Percentiles rank a stretch among this genome's conserved stretches.
phyloP scores from a whole-genome alignment of 768 basidiomycete species.

The Boletus speciosus region DNA sequence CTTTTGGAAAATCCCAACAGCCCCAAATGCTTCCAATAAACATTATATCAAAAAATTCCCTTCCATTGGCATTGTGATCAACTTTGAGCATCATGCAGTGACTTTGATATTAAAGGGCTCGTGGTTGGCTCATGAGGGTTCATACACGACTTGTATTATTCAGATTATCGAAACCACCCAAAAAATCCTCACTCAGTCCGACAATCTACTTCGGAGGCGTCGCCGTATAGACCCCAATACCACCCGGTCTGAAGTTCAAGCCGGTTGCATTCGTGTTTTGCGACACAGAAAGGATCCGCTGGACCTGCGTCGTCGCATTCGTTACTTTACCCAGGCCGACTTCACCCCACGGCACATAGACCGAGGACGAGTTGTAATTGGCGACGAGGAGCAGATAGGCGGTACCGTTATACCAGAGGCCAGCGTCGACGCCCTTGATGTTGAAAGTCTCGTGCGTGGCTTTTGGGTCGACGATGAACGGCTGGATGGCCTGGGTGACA shows the following conservation, averaged over 20 bases:
- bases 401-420: slow-evolving; percentile 23
- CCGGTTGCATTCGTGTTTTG: slow-evolving; percentile 21
- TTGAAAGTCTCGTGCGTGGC: slow-evolving; percentile 7
- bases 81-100: too few species aligned
- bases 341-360: slow-evolving; percentile 15
- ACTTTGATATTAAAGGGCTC: too few species aligned
- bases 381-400: slow-evolving; percentile 21
- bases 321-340: slow-evolving; percentile 18
- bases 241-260: slow-evolving; percentile 13
- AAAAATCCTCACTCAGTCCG: too few species aligned
- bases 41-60: too few species aligned
- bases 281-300: slow-evolving; percentile 8
- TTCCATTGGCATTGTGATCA: too few species aligned
- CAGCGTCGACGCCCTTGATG: slow-evolving; percentile 21
- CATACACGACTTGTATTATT: too few species aligned
- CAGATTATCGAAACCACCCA: not conserved
- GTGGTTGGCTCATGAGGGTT: too few species aligned
- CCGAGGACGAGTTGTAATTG: not conserved
- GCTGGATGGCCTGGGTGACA: slow-evolving; percentile 9
- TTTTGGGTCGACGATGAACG: slow-evolving; percentile 19
- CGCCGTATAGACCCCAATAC: slow-evolving; percentile 22
- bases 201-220: not conserved
- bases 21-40: too few species aligned
- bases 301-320: slow-evolving; percentile 18
- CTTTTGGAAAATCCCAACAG: too few species aligned